Evolutionary conservation across 179 eudicot species (phyloP).

Genomic region (Spergularia azorica): DNA sequence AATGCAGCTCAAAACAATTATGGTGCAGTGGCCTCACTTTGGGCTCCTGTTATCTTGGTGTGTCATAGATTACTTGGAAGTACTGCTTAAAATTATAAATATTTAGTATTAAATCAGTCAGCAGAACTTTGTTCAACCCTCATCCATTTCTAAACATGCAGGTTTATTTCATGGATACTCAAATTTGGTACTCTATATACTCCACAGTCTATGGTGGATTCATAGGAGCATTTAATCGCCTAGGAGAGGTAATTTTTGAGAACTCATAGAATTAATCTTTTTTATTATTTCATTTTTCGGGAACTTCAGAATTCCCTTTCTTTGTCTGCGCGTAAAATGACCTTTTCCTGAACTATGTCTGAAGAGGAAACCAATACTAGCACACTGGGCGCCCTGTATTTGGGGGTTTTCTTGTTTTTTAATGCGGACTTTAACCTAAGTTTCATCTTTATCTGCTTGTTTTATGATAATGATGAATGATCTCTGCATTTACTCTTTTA

Average conservation of each 20-base stretch:
- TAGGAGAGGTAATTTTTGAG: constrained; percentile 76
- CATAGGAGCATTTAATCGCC: constrained; percentile 91
- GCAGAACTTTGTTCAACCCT: constrained; percentile 12
- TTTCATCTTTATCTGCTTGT: neutral
- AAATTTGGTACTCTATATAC: constrained; percentile 90
- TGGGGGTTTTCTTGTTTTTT: neutral
- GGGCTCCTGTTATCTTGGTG: constrained; percentile 93
- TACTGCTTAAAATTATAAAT: neutral
- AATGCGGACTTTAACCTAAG: no score
- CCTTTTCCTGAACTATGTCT: no score
- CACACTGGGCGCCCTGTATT: no score
- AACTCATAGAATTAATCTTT: constrained; percentile 2
- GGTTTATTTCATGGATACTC: constrained; percentile 98
- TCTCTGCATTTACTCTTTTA: constrained; percentile 2
- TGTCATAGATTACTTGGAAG: constrained; percentile 29
- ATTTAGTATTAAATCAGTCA: neutral
- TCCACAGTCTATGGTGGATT: constrained; percentile 92
- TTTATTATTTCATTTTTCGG: no score
- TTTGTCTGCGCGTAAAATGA: no score
- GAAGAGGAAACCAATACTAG: no score
- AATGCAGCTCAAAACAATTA: constrained; percentile 68
- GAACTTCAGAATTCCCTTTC: neutral
- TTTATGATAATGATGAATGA: neutral
- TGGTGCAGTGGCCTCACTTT: constrained; percentile 80
- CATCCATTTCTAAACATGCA: constrained; percentile 36